phyloP scores from a whole-genome alignment of 2,329 filamentous ascomycete species.

The Aureobasidium sp. region DNA sequence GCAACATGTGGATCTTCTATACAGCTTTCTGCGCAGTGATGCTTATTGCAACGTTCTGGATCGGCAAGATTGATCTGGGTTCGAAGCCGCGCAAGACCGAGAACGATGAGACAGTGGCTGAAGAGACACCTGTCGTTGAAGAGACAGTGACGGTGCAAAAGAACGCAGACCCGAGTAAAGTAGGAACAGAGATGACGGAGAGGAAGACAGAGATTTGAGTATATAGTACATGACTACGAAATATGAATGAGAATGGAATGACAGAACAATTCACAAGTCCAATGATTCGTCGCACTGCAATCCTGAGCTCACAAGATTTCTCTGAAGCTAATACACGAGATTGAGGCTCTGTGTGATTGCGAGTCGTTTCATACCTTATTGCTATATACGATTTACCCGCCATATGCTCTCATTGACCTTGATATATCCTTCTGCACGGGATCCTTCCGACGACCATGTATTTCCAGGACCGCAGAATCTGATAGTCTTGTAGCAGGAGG shows the following conservation, averaged over 20 bases:
- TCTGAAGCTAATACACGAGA: no score
- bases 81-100: neutral
- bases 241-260: neutral
- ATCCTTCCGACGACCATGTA: no score
- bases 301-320: no score
- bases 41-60: neutral
- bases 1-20: conserved; percentile 57
- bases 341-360: no score
- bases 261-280: neutral
- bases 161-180: neutral
- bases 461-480: no score
- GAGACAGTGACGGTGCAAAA: neutral
- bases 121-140: neutral
- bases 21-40: conserved; percentile 40
- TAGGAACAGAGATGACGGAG: neutral
- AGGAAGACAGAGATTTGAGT: neutral
- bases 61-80: conserved; percentile 9
- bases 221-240: neutral
- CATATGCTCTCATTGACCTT: no score
- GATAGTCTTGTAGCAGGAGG: no score
- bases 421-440: no score
- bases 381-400: no score
- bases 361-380: no score
- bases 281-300: no score
- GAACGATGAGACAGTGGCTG: neutral